Percentiles rank a stretch among this genome's conserved stretches.
Conservation (phyloP, 805 yeast genomes). For the Teunomyces cretensis region DNA sequence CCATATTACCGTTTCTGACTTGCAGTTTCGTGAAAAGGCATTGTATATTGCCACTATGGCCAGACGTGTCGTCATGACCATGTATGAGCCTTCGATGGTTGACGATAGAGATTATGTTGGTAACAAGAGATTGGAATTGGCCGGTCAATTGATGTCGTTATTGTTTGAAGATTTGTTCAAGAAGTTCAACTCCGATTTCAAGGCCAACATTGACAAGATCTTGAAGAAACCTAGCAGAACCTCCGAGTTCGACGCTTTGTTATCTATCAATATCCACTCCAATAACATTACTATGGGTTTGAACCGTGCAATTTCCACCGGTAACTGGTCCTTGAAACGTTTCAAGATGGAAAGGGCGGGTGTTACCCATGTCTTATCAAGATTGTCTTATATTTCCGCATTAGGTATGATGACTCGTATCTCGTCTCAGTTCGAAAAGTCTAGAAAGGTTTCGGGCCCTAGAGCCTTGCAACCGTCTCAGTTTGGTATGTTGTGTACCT, state of each 20-base stretch:
- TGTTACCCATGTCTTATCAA: slow-evolving; percentile 92
- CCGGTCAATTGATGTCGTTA: slow-evolving; percentile 94
- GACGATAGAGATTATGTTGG: slow-evolving; percentile 99
- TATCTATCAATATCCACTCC: slow-evolving; percentile 87
- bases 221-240: slow-evolving; percentile 93
- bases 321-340: slow-evolving; percentile 98
- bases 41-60: slow-evolving; percentile 95
- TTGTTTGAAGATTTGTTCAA: slow-evolving; percentile 96
- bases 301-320: slow-evolving; percentile 96
- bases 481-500: slow-evolving; percentile 97
- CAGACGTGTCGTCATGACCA: slow-evolving; percentile 91
- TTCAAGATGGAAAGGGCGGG: slow-evolving; percentile 99
- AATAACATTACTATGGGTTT: slow-evolving; percentile 92
- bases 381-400: slow-evolving; percentile 91
- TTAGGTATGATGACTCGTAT: slow-evolving; percentile 99
- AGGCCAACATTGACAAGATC: slow-evolving; percentile 90
- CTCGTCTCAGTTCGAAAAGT: slow-evolving; percentile 97
- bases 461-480: slow-evolving; percentile 99
- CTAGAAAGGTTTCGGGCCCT: slow-evolving; percentile 97
- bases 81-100: slow-evolving; percentile 91
- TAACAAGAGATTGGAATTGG: slow-evolving; percentile 93
- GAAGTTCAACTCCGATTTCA: slow-evolving; percentile 92
- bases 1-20: slow-evolving; percentile 79
- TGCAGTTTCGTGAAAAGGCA: slow-evolving; percentile 92
- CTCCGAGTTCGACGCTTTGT: slow-evolving; percentile 89